Evolutionary conservation across 352 stramenopile genomes (phyloP).

Genomic region (Phytophthora constricta): DNA sequence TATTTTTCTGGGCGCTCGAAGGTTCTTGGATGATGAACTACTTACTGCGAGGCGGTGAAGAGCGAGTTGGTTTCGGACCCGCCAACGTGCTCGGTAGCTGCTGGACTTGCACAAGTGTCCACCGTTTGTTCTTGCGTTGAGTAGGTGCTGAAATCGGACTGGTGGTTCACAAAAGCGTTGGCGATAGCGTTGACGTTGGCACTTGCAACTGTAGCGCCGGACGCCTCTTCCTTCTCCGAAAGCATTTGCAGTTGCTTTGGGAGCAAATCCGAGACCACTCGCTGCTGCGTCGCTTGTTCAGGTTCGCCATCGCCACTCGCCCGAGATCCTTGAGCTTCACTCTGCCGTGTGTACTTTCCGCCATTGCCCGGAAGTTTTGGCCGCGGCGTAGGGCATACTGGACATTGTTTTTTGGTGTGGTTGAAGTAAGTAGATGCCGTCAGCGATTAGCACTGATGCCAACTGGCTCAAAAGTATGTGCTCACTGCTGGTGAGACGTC

Average conservation of each 20-base stretch:
- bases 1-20: not conserved
- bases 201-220: slow-evolving; percentile 5
- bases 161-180: slow-evolving; percentile 25
- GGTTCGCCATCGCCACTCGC: slow-evolving; percentile 72
- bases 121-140: not conserved
- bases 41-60: slow-evolving; percentile 12
- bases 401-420: slow-evolving; percentile 61
- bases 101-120: not conserved
- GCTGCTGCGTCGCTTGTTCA: slow-evolving; percentile 63
- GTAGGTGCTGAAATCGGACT: slow-evolving; percentile 2
- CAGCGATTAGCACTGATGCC: slow-evolving; percentile 71
- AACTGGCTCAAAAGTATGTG: slow-evolving; percentile 85
- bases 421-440: slow-evolving; percentile 68
- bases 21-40: slow-evolving; percentile 9
- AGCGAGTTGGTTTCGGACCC: slow-evolving; percentile 4
- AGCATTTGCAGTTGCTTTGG: slow-evolving; percentile 68
- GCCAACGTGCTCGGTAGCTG: not conserved
- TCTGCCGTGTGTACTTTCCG: slow-evolving; percentile 59
- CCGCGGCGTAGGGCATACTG: slow-evolving; percentile 59
- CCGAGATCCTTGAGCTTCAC: slow-evolving; percentile 61
- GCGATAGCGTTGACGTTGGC: slow-evolving; percentile 29
- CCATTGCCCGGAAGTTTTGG: slow-evolving; percentile 63
- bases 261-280: slow-evolving; percentile 76
- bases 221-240: slow-evolving; percentile 40
- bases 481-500: slow-evolving; percentile 78